phyloP scores from a whole-genome alignment of 345 rosid genomes.

The Populus davidiana region DNA sequence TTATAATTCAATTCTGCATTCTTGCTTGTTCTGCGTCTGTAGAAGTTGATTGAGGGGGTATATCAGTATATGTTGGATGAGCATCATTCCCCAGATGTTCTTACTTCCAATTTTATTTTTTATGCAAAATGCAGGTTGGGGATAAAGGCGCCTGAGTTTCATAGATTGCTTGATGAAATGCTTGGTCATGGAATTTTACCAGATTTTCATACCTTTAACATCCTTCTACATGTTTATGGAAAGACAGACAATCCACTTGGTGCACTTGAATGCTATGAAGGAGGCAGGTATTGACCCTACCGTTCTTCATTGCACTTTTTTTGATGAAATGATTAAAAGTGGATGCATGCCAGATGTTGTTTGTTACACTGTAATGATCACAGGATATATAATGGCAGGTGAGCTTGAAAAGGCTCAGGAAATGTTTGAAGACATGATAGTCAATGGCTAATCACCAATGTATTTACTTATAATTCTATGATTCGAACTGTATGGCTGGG shows the following conservation, averaged over 20 bases:
- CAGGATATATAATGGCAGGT: conserved; percentile 61
- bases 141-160: conserved; percentile 51
- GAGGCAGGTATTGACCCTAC: conserved; percentile 61
- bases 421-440: conserved; percentile 62
- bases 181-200: conserved; percentile 56
- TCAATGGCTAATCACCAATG: conserved; percentile 67
- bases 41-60: conserved; percentile 86
- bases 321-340: conserved; percentile 61
- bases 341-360: conserved; percentile 78
- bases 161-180: conserved; percentile 78
- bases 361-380: conserved; percentile 81
- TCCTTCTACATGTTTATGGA: conserved; percentile 80
- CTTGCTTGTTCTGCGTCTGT: conserved; percentile 56
- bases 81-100: conserved; percentile 51
- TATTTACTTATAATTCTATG: too few relatives aligned
- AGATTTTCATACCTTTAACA: conserved; percentile 72
- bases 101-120: conserved; percentile 71
- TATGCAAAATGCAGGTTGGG: conserved; percentile 73
- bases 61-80: conserved; percentile 69
- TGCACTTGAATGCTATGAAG: conserved; percentile 78
- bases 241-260: conserved; percentile 78
- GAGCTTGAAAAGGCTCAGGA: conserved; percentile 67
- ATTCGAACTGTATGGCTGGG: too few relatives aligned
- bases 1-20: conserved; percentile 67
- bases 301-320: conserved; percentile 75